Evolutionary conservation across 169 alveolate genomes (phyloP).

Genomic region (Cryptosporidium sp.): DNA sequence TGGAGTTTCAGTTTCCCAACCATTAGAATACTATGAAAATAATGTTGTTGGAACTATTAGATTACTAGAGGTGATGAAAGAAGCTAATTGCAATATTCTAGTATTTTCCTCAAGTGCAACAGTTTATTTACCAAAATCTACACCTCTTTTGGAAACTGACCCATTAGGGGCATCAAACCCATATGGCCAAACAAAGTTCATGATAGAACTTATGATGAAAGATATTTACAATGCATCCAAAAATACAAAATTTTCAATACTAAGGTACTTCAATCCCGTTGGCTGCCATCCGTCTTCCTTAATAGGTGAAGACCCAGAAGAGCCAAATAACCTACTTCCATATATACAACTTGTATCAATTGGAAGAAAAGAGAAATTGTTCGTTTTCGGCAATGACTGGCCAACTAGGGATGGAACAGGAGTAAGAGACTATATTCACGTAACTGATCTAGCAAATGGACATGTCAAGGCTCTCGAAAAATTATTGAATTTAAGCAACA

Average conservation of each 20-base stretch:
- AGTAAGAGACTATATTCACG: conserved; percentile 93
- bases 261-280: conserved; percentile 94
- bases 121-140: conserved; percentile 89
- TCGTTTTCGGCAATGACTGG: conserved; percentile 92
- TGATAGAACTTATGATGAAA: conserved; percentile 86
- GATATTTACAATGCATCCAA: conserved; percentile 78
- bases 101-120: conserved; percentile 93
- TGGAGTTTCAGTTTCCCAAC: conserved; percentile 91
- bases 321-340: conserved; percentile 91
- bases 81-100: conserved; percentile 82
- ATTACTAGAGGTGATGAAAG: conserved; percentile 86
- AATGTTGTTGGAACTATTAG: conserved; percentile 90
- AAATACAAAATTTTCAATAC: conserved; percentile 74
- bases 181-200: conserved; percentile 91
- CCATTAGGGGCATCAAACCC: conserved; percentile 89
- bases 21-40: conserved; percentile 90
- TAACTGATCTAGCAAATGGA: conserved; percentile 93
- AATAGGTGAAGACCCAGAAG: conserved; percentile 93
- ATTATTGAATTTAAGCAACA: conserved; percentile 15
- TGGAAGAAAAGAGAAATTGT: conserved; percentile 78
- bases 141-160: conserved; percentile 78
- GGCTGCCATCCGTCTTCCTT: conserved; percentile 92
- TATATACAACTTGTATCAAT: conserved; percentile 88
- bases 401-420: conserved; percentile 93
- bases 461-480: conserved; percentile 90